Base-by-base conservation (phyloP, 352 stramenopile species). In the Globisporangium recalcitrans region DNA sequence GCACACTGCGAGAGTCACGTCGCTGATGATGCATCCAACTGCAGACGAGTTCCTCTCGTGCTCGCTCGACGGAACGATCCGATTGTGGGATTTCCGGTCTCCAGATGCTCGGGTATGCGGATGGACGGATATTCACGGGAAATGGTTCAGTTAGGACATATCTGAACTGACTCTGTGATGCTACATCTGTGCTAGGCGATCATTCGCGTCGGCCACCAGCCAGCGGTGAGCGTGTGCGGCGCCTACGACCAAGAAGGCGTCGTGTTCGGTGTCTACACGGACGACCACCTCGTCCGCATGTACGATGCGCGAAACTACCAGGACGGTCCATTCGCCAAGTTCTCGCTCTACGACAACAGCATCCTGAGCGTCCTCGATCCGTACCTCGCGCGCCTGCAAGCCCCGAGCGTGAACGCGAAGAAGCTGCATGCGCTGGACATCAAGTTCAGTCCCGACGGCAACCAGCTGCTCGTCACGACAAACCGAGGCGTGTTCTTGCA, bases 271-370 rank as follows among this genome's bases (percentile, higher is more conserved):
- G 86, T 93, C 24, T 93, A 92, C 72, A 90, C 81, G 34, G 84
- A 91, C 56, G 86, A 95, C 65, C 73, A 88, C 62, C 73, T 95
- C 57, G 85, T 95, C 52, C 86, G 86, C 53, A 93, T 95, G 85
- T 95, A 95, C 65, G 86, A 95, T 63, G 86, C 86, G 27, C 82
- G 86, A 48, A 93, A 93, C 67, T 93, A 89, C 67, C 82, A 91
- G 64, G 86, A 93, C 66, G 86, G 86, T 6, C 86, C 86, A 14
- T 95, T 95, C 57, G 86, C 82, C 69, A 95, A 93, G 69, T 95
- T 95, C 52, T 89, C 81, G 55, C 77, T 95, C 1, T 88, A 93
- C 59, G 84, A 93, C 65, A 64, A 78, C 21, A 90, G 74, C 52
- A 77, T 95, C 58, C 27, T 89, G 38, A 64, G 60, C 29, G 77